A percentile compares a stretch with the other conserved stretches of the same genome.
phyloP scores from a whole-genome alignment of 805 yeast genomes.

The Priceomyces medius region DNA sequence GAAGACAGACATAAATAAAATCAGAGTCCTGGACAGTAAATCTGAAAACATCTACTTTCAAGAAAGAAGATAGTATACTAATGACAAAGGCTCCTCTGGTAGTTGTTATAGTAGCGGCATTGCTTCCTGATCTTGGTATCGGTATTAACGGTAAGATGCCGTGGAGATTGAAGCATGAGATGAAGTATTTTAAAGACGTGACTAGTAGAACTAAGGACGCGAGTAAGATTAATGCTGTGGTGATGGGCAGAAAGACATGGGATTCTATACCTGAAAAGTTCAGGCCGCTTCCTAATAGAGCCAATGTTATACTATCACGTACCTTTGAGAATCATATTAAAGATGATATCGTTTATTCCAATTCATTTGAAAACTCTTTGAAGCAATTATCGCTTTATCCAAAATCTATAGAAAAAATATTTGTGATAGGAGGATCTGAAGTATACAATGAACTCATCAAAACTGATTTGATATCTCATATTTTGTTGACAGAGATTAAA shows the following conservation, averaged over 20 bases:
- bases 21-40: too few relatives aligned
- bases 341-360: conserved; percentile 26
- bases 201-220: conserved; percentile 48
- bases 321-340: conserved; percentile 19
- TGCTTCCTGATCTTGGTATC: conserved; percentile 78
- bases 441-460: conserved; percentile 61
- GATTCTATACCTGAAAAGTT: conserved; percentile 84
- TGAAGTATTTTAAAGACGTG: conserved; percentile 77
- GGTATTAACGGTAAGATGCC: conserved; percentile 82
- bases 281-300: conserved; percentile 75
- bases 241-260: conserved; percentile 98
- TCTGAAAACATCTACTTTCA: too few relatives aligned
- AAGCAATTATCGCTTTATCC: conserved; percentile 11
- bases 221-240: conserved; percentile 61
- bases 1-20: too few relatives aligned
- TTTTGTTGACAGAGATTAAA: conserved; percentile 69
- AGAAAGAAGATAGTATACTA: background rate
- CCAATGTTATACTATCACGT: conserved; percentile 75
- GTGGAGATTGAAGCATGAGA: conserved; percentile 82
- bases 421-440: conserved; percentile 91
- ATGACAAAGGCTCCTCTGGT: conserved; percentile 15
- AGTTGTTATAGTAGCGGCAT: conserved; percentile 77
- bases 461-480: conserved; percentile 46
- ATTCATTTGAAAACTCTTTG: conserved; percentile 28
- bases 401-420: conserved; percentile 54